phyloP scores from a whole-genome alignment of 1,284 basidiomycete species.

The Takashimella koratensis region DNA sequence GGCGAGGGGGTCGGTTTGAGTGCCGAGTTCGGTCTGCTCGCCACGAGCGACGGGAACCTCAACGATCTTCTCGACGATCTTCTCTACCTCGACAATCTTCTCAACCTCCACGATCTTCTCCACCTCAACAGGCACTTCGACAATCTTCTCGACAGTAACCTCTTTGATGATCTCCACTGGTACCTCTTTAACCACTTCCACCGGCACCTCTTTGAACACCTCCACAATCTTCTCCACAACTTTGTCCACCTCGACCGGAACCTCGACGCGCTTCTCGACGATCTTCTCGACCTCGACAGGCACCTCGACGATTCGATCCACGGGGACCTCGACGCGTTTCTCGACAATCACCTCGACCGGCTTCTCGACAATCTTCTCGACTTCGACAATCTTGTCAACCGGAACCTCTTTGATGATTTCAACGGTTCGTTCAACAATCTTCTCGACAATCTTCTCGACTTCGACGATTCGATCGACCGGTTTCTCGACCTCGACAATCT shows the following conservation, averaged over 20 bases:
- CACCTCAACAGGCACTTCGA: constrained; percentile 23
- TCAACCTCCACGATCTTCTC: constrained; percentile 25
- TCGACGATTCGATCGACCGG: constrained; percentile 29
- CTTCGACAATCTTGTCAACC: constrained; percentile 43
- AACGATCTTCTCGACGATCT: constrained; percentile 42
- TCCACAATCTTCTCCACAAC: constrained; percentile 35
- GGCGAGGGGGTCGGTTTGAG: constrained; percentile 26
- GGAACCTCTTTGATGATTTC: constrained; percentile 44
- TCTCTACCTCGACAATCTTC: constrained; percentile 41
- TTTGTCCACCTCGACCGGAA: constrained; percentile 44
- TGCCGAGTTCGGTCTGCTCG: constrained; percentile 9
- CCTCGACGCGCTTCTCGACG: constrained; percentile 38
- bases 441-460: constrained; percentile 34
- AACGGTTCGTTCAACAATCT: constrained; percentile 48
- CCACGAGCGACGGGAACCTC: constrained; percentile 21
- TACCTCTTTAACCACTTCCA: constrained; percentile 41
- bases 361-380: constrained; percentile 47
- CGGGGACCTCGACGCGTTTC: constrained; percentile 30
- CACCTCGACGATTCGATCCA: constrained; percentile 39
- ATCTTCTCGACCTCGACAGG: constrained; percentile 42
- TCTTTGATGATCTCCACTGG: constrained; percentile 33
- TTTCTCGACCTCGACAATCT: constrained; percentile 30
- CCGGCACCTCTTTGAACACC: constrained; percentile 34
- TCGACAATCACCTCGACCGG: constrained; percentile 36
- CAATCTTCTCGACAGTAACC: constrained; percentile 23